These are phyloP conservation scores for Vanilla planifolia DNA, from an alignment of 106 monocot species.

Conservation along the genomic window DNA sequence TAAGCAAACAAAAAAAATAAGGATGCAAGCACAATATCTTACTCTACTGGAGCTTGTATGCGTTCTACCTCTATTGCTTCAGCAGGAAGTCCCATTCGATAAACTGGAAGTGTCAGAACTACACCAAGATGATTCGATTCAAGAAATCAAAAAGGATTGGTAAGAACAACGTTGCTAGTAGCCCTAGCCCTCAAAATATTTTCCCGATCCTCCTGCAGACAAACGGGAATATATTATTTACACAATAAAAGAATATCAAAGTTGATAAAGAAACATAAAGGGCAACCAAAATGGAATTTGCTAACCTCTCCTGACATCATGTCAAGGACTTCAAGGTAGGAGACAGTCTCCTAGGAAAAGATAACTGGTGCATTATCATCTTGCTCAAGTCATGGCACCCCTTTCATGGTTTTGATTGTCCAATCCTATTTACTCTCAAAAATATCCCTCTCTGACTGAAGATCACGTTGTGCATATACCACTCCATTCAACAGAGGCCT, in stretches of 20 bases:
- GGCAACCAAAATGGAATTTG: not conserved
- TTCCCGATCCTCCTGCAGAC: conserved; percentile 78
- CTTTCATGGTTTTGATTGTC: conserved; percentile 85
- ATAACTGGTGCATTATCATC: conserved; percentile 97
- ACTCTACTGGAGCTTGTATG: conserved; percentile 77
- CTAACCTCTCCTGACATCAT: conserved; percentile 97
- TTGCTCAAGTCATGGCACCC: conserved; percentile 62
- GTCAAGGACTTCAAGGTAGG: conserved; percentile 83
- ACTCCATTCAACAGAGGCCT: conserved; percentile 84
- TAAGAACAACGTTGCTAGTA: conserved; percentile 89
- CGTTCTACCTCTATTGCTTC: conserved; percentile 62
- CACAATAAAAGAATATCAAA: not conserved
- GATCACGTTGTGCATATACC: conserved; percentile 84
- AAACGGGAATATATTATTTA: not conserved
- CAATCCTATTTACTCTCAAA: conserved; percentile 90
- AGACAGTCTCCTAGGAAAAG: conserved; percentile 91
- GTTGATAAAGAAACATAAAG: not conserved
- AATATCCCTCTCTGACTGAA: conserved; percentile 65
- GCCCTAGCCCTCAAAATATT: conserved; percentile 86
- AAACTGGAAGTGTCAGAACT: conserved; percentile 82
- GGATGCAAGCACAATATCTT: conserved; percentile 12
- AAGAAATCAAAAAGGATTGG: conserved; percentile 71
- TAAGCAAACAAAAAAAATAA: not conserved
- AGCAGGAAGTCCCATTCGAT: conserved; percentile 34
- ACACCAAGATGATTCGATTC: conserved; percentile 84